These are phyloP conservation scores for Leptodontidium sp. DNA, from an alignment of 2,329 filamentous ascomycete genomes.

Conservation along the genomic window DNA sequence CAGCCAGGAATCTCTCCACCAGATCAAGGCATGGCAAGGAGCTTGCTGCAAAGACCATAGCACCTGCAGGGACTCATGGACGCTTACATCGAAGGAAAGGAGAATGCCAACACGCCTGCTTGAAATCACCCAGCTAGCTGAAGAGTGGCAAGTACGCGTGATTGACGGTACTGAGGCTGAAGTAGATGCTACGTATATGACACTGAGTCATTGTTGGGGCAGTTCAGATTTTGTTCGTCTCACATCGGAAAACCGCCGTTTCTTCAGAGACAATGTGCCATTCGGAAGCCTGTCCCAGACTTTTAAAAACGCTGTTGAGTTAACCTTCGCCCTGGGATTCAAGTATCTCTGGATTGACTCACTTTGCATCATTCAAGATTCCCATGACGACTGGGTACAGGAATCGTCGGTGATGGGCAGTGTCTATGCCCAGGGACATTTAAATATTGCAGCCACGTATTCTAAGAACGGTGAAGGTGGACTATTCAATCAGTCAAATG, in stretches of 20 bases:
- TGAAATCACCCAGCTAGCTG: background rate
- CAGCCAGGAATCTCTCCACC: background rate
- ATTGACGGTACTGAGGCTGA: background rate
- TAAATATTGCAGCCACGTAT: slow-evolving; percentile 40
- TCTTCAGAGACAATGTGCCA: background rate
- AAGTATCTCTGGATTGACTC: slow-evolving; percentile 23
- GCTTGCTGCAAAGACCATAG: background rate
- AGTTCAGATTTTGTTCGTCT: background rate
- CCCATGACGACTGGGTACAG: slow-evolving; percentile 8
- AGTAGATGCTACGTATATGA: background rate
- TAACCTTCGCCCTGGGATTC: slow-evolving; percentile 10
- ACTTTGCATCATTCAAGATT: slow-evolving; percentile 21
- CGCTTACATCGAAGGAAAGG: background rate
- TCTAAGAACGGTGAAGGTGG: slow-evolving; percentile 20
- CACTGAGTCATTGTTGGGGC: slow-evolving; percentile 22
- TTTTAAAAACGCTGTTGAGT: slow-evolving; percentile 2
- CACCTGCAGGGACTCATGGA: background rate
- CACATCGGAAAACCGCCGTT: background rate
- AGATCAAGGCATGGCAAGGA: background rate
- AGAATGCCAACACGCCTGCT: slow-evolving; percentile 4
- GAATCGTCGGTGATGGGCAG: slow-evolving; percentile 15
- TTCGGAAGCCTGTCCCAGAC: slow-evolving; percentile 9
- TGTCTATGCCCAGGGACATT: slow-evolving; percentile 9
- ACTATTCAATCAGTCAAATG: slow-evolving; percentile 6
- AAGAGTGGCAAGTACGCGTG: background rate